These are phyloP conservation scores for Botrytis squamosa DNA, from an alignment of 2,329 filamentous ascomycete genomes.

Conservation along the genomic window DNA sequence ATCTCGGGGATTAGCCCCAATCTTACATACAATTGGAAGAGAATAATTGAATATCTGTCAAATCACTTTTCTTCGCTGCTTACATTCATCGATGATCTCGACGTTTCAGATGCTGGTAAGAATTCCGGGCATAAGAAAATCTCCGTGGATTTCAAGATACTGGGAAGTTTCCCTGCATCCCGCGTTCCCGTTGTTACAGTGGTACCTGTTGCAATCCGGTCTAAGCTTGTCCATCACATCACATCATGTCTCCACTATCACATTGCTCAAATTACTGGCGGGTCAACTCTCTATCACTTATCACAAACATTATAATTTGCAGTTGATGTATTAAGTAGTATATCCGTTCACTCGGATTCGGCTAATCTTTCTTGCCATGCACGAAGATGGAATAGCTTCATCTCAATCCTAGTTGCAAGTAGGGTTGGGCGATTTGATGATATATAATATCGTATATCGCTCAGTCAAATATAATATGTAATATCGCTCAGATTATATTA, in stretches of 20 bases:
- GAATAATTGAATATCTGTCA: not conserved
- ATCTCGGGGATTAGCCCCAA: not conserved
- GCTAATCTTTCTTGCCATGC: not conserved
- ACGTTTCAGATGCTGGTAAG: not conserved
- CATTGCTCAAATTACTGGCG: not conserved
- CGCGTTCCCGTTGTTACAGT: not conserved
- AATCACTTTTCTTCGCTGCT: not conserved
- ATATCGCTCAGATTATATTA: too few species aligned
- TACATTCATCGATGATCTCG: not conserved
- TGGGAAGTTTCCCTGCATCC: slow-evolving; percentile 16
- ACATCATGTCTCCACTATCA: slow-evolving; percentile 7
- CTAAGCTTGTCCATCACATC: not conserved
- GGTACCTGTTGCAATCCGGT: not conserved
- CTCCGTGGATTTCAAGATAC: not conserved
- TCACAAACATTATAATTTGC: not conserved
- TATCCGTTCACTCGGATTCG: not conserved
- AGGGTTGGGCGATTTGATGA: too few species aligned
- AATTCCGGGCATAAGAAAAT: not conserved
- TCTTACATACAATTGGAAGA: slow-evolving; percentile 1
- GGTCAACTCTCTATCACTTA: not conserved
- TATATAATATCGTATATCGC: too few species aligned
- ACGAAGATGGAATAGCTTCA: not conserved
- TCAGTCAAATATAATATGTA: too few species aligned
- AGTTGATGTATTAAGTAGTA: not conserved
- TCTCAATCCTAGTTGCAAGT: not conserved